Percentiles rank a stretch among this genome's conserved stretches.
These are phyloP conservation scores for Cordyceps fumosorosea DNA, from an alignment of 2,329 filamentous ascomycete species.

Conservation along the genomic window DNA sequence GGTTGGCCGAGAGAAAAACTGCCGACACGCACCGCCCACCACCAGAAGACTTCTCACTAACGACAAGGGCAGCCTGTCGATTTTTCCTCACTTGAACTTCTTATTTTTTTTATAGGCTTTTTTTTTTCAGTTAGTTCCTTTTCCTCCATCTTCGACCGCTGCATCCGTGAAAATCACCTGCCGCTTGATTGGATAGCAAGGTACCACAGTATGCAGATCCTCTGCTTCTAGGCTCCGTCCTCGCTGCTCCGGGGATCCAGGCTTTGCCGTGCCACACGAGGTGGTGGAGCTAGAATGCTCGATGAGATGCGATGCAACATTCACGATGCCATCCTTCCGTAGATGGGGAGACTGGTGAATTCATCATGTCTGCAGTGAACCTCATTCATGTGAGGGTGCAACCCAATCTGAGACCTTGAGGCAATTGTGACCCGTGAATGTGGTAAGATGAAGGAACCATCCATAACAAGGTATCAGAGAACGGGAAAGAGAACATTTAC, in stretches of 20 bases:
- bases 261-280: constrained; percentile 4
- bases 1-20: background rate
- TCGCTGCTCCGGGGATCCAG: background rate
- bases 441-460: background rate
- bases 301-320: background rate
- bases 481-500: background rate
- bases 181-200: background rate
- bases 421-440: background rate
- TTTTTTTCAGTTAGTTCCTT: background rate
- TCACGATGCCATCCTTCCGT: background rate
- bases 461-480: background rate
- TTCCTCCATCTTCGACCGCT: too few relatives aligned
- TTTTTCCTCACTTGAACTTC: background rate
- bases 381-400: background rate
- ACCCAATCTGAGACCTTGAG: constrained; percentile 1
- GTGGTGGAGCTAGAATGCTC: background rate
- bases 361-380: background rate
- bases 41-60: background rate
- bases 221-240: background rate
- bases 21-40: background rate
- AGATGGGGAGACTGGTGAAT: background rate
- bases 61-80: background rate
- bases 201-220: background rate
- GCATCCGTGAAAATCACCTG: background rate
- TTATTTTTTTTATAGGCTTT: background rate